phyloP scores from a whole-genome alignment of 2,329 filamentous ascomycete species.

The Paraphoma sp. region DNA sequence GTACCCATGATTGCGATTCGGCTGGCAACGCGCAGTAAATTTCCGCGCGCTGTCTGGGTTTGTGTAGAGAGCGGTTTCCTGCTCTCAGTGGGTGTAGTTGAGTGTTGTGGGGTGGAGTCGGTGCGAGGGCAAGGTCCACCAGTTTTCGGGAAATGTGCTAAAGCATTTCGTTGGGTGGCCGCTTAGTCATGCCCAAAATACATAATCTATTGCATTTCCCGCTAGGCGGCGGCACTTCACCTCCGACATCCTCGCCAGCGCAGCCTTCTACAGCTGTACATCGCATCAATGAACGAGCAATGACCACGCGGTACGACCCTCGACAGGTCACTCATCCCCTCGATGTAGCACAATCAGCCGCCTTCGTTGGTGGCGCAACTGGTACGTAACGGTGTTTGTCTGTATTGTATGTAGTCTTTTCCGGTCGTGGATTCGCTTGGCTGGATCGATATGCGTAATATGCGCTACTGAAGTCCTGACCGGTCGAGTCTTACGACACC shows the following conservation, averaged over 20 bases:
- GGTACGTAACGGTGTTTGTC: constrained; percentile 29
- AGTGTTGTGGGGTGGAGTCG: constrained; percentile 32
- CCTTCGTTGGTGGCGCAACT: constrained; percentile 33
- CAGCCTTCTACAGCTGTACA: not conserved
- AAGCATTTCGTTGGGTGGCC: constrained; percentile 18
- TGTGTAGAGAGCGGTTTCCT: constrained; percentile 34
- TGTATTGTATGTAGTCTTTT: not conserved
- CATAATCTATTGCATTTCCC: not conserved
- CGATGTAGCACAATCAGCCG: constrained; percentile 32
- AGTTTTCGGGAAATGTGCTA: constrained; percentile 17
- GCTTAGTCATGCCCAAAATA: constrained; percentile 16
- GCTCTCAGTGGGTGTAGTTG: constrained; percentile 34
- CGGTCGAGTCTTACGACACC: not conserved
- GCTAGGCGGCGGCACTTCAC: not conserved
- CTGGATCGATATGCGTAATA: not conserved
- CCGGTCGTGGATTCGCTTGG: not conserved
- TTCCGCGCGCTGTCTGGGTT: constrained; percentile 45
- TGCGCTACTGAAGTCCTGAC: not conserved
- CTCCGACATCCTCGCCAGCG: not conserved
- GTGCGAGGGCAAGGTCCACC: constrained; percentile 24
- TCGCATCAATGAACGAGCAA: constrained; percentile 28
- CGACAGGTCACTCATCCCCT: constrained; percentile 34
- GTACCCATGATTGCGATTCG: constrained; percentile 66
- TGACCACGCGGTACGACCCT: constrained; percentile 29
- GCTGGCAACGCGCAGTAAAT: constrained; percentile 46